Base-by-base conservation (phyloP, 2,329 filamentous ascomycete genomes). In the Sporothrix pallida region DNA sequence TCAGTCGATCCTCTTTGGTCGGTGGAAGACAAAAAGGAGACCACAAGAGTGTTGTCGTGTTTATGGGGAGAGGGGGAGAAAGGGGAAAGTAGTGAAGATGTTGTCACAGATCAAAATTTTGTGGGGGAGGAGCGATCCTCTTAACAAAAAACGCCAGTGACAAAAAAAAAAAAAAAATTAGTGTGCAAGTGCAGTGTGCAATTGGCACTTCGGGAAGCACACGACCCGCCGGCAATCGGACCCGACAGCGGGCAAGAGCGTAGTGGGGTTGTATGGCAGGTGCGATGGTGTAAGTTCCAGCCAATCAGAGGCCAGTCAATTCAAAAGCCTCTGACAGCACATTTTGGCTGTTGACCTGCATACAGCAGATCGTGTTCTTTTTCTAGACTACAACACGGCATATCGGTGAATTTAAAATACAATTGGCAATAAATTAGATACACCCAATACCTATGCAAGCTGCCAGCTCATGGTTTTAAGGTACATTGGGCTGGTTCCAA, bases 251-350 rank as follows among this genome's bases (percentile, higher is more conserved):
- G 70, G 63, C 60, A 65, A 65, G 9, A 20, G 20, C n/a, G 63
- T 23, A 54, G 31, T 31, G 44, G 42, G 46, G 52, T 31, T 4
- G 2, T 44, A 63, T 62, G 62, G 60, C 26, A 68, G 42, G 60
- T 60, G 62, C 71, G 62, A 68, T 50, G 63, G 65, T 73, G 63
- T 42, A 58, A 54, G 71, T 68, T 37, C 50, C 60, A 58, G 70
- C 76, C 76, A 77, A 77, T 77, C 76, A 76, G 54, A 37, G 31
- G 2, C 6, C 71, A 17, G 42, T 31, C 70, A 76, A 75, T 76
- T 76, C 71, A 72, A 73, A 71, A 46, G 20, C 31, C n/a, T 17
- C 20, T 20, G 31, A 10, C 42, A 52, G 20, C 13, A 37, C 31
- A 26, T 37, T 70, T 26, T 56, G 17, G 26, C 17, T 48, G 67